Evolutionary conservation across 148 eudicot genomes (phyloP), one percentile per base, ranked within the genome.

Genomic region (Rhododendron kiyosumense): DNA sequence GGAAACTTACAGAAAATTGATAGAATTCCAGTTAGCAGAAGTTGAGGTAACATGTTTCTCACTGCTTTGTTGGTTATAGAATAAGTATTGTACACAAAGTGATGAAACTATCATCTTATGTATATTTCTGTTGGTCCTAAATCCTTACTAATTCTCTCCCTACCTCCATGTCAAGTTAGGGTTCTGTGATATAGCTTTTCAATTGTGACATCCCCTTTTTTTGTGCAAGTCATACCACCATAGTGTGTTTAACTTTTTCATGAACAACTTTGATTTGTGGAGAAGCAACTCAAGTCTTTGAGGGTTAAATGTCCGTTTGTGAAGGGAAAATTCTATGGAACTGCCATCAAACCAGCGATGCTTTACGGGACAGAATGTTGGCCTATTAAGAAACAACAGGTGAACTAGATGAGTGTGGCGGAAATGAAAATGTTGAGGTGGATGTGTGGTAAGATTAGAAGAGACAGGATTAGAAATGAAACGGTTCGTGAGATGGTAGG

Each of bases 1-100:
- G 91, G 96, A 91, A 85, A 83, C 88, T 67, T 96, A 96, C 86
- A 91, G 93, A 88, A 92, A 87, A 76, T 94, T 92, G 48, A 89
- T 97, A 87, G 98, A 93, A 87, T 92, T 93, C 74, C 90, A 90
- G 92, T 85, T 94, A 86, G 85, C 84, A 41, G 91, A 89, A 67
- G 86, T 54, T 83, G 94, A 95, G 98, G 99, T 95, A 93, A 82
- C 36, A 52, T 82, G 9, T 45, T 17, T 30, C 15, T 49, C 74
- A 52, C 46, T 71, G 28, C 20, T 36, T 22, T 74, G 81, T 34
- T 83, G 51, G 46, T 84, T 51, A 51, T 69, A 83, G 45, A 34
- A 36, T 45, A 36, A 51, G 32, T 46, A 34, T n/a, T n/a, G 7
- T 3, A 20, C 65, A 30, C 32, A 0, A 2, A 76, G 79, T 76